Conservation (phyloP, 345 rosid species). For the Gossypium anomalum region DNA sequence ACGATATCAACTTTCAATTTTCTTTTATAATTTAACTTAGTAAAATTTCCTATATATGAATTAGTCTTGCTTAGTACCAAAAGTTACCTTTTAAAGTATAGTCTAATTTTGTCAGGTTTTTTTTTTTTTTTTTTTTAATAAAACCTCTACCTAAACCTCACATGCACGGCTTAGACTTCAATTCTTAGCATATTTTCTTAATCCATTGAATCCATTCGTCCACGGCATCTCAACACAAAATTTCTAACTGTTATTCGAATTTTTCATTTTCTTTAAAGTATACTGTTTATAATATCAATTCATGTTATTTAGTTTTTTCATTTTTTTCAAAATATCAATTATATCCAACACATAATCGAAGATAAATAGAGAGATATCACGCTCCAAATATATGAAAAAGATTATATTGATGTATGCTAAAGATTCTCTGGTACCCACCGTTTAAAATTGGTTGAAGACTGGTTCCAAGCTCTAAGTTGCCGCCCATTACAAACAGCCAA, state of each 20-base stretch:
- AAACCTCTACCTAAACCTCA: background rate
- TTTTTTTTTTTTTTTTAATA: background rate
- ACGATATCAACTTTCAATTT: background rate
- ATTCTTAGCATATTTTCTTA: background rate
- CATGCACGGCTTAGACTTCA: background rate
- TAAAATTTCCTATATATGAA: background rate
- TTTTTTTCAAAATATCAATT: too few relatives aligned
- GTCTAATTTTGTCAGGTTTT: background rate
- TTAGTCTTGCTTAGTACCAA: background rate
- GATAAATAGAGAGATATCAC: too few relatives aligned
- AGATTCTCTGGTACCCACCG: background rate
- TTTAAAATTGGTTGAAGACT: background rate
- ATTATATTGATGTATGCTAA: background rate
- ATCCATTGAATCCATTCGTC: background rate
- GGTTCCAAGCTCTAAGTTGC: constrained; percentile 1
- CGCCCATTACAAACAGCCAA: background rate
- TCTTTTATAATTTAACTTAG: background rate
- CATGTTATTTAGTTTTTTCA: too few relatives aligned
- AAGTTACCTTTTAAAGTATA: background rate
- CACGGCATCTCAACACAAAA: background rate
- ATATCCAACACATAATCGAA: too few relatives aligned
- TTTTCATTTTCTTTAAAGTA: too few relatives aligned
- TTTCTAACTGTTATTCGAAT: too few relatives aligned
- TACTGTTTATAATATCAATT: too few relatives aligned
- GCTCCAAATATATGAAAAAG: too few relatives aligned